phyloP scores from a whole-genome alignment of 2,329 filamentous ascomycete species.

The Exophiala oligosperma region DNA sequence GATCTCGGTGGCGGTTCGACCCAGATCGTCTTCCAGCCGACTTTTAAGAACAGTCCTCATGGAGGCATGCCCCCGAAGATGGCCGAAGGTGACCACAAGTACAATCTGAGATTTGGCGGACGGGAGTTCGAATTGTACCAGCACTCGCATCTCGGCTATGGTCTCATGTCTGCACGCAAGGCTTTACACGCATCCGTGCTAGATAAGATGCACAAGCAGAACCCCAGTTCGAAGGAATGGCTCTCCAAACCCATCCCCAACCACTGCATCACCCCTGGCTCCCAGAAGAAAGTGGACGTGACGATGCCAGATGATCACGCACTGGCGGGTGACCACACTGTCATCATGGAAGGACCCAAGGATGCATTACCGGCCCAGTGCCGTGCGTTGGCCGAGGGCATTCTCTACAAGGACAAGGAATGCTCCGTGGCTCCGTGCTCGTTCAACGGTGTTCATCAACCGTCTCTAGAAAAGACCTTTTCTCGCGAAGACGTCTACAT shows the following conservation, averaged over 20 bases:
- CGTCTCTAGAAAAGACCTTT: slow-evolving; percentile 88
- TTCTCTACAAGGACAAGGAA: slow-evolving; percentile 79
- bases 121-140: slow-evolving; percentile 93
- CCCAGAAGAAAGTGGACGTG: slow-evolving; percentile 71
- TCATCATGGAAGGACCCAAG: slow-evolving; percentile 86
- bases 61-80: slow-evolving; percentile 85
- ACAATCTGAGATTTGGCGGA: slow-evolving; percentile 84
- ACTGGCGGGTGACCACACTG: slow-evolving; percentile 63
- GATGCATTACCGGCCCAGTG: slow-evolving; percentile 79
- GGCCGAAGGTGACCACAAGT: slow-evolving; percentile 91
- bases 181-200: slow-evolving; percentile 77
- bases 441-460: slow-evolving; percentile 97
- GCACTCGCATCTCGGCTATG: slow-evolving; percentile 96
- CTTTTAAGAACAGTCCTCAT: slow-evolving; percentile 70
- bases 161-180: slow-evolving; percentile 90
- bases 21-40: slow-evolving; percentile 97
- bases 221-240: slow-evolving; percentile 65
- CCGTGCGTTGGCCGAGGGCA: slow-evolving; percentile 85
- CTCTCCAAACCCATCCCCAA: slow-evolving; percentile 71
- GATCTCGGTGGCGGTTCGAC: slow-evolving; percentile 96
- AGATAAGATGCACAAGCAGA: slow-evolving; percentile 65
- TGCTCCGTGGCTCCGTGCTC: slow-evolving; percentile 91
- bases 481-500: slow-evolving; percentile 89
- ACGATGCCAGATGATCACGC: slow-evolving; percentile 66
- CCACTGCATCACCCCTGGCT: slow-evolving; percentile 82